phyloP scores from a whole-genome alignment of 768 basidiomycete species.

The Rhodotorula babjevae region DNA sequence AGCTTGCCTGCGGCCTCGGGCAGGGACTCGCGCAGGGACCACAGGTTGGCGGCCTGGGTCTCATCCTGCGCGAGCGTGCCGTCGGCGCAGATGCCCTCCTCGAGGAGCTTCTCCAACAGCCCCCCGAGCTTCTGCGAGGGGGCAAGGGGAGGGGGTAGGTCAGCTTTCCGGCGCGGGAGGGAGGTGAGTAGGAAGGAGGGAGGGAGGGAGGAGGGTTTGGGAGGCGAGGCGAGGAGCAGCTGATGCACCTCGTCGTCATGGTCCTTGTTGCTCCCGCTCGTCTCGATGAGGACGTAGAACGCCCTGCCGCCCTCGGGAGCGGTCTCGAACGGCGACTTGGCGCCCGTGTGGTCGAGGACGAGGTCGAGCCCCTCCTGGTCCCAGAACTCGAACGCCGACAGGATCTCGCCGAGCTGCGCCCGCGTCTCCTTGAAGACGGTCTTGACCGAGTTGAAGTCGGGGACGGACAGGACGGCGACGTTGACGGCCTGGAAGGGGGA shows the following conservation, averaged over 20 bases:
- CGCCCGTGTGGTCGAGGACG: slow-evolving; percentile 59
- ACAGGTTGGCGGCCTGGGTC: slow-evolving; percentile 79
- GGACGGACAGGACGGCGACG: slow-evolving; percentile 84
- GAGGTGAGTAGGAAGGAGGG: not conserved
- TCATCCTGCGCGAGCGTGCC: slow-evolving; percentile 89
- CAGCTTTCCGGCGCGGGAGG: not conserved
- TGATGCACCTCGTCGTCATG: slow-evolving; percentile 80
- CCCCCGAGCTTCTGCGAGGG: slow-evolving; percentile 70
- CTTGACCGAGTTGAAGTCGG: slow-evolving; percentile 78
- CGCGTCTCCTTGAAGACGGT: slow-evolving; percentile 78
- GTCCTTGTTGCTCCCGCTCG: slow-evolving; percentile 82
- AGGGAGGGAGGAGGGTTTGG: not conserved
- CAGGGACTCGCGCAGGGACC: slow-evolving; percentile 86
- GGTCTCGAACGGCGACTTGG: slow-evolving; percentile 66
- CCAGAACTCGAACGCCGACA: slow-evolving; percentile 95
- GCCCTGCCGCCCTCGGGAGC: slow-evolving; percentile 74
- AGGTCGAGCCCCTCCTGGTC: slow-evolving; percentile 80
- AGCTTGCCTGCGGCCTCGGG: slow-evolving; percentile 88
- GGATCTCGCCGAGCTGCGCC: slow-evolving; percentile 79
- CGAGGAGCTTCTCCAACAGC: slow-evolving; percentile 71
- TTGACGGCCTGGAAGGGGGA: slow-evolving; percentile 77
- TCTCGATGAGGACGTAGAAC: slow-evolving; percentile 84
- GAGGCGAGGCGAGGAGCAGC: not conserved
- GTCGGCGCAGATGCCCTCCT: slow-evolving; percentile 70
- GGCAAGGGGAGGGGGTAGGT: not conserved